Percentiles rank a stretch among this genome's conserved stretches.
These are phyloP conservation scores for Taxawa tesnikishii DNA, from an alignment of 2,329 filamentous ascomycete genomes.

Conservation along the genomic window DNA sequence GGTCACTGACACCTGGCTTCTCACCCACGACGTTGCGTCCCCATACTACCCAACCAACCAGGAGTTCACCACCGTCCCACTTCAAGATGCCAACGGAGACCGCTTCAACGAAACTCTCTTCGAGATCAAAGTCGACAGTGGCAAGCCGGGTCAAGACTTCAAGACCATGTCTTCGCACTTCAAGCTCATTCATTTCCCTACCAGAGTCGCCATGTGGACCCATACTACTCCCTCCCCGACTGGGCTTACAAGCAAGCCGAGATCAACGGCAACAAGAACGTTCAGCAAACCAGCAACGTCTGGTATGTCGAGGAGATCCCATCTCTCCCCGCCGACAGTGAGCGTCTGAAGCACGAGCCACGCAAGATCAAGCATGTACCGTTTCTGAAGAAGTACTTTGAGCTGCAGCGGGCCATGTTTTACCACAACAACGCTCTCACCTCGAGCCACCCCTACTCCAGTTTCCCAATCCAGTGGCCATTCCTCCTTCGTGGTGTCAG, in stretches of 20 bases:
- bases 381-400: constrained; percentile 89
- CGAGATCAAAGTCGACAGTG: constrained; percentile 79
- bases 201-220: constrained; percentile 98
- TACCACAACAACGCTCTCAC: constrained; percentile 98
- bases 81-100: constrained; percentile 58
- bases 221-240: constrained; percentile 88
- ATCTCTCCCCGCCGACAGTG: constrained; percentile 59
- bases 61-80: constrained; percentile 77
- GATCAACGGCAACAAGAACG: constrained; percentile 98
- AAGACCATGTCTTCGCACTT: constrained; percentile 86
- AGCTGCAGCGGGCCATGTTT: constrained; percentile 97
- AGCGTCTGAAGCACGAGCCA: constrained; percentile 62
- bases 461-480: constrained; percentile 92
- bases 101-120: constrained; percentile 86
- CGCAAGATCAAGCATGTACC: constrained; percentile 71
- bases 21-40: constrained; percentile 94
- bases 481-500: constrained; percentile 94
- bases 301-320: constrained; percentile 90
- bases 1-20: constrained; percentile 70
- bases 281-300: constrained; percentile 77
- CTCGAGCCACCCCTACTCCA: constrained; percentile 91
- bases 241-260: constrained; percentile 97
- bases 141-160: constrained; percentile 71
- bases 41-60: constrained; percentile 96
- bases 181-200: constrained; percentile 88